Percentiles rank a stretch among this genome's conserved stretches.
phyloP scores from a whole-genome alignment of 2,329 filamentous ascomycete species.

The Alternaria burnsii region DNA sequence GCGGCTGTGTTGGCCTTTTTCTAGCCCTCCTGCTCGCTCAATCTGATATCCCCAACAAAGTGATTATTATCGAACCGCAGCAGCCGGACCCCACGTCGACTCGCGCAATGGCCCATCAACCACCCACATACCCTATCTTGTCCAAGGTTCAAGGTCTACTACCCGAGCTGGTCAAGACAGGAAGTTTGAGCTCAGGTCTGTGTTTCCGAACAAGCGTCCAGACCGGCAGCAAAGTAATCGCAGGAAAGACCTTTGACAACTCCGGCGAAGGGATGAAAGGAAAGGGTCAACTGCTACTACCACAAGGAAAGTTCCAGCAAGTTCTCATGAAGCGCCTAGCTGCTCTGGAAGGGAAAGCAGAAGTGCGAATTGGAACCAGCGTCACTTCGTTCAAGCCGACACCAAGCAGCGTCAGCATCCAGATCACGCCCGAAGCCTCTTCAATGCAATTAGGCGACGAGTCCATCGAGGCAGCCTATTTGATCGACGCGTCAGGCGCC shows the following conservation, averaged over 20 bases:
- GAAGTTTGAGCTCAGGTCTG: constrained; percentile 34
- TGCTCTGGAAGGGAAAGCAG: constrained; percentile 14
- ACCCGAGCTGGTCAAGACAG: constrained; percentile 43
- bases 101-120: constrained; percentile 55
- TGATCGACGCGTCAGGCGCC: constrained; percentile 46
- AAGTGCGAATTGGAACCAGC: constrained; percentile 32
- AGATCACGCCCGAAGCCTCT: constrained; percentile 12
- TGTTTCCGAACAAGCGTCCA: constrained; percentile 40
- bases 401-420: constrained; percentile 17
- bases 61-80: constrained; percentile 47
- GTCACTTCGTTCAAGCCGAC: constrained; percentile 26
- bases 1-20: constrained; percentile 54
- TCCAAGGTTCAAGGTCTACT: constrained; percentile 47
- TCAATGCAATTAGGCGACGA: constrained; percentile 5
- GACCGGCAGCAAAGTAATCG: constrained; percentile 39
- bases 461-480: constrained; percentile 34
- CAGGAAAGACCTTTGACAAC: constrained; percentile 35
- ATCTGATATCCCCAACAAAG: constrained; percentile 41
- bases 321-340: constrained; percentile 33
- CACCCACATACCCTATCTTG: constrained; percentile 52
- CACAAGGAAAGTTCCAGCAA: constrained; percentile 45
- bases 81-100: constrained; percentile 42
- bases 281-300: constrained; percentile 38
- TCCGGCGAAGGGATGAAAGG: constrained; percentile 31
- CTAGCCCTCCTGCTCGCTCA: constrained; percentile 51